Evolutionary conservation across 805 yeast genomes (phyloP).

Genomic region (Lachancea nothofagi): DNA sequence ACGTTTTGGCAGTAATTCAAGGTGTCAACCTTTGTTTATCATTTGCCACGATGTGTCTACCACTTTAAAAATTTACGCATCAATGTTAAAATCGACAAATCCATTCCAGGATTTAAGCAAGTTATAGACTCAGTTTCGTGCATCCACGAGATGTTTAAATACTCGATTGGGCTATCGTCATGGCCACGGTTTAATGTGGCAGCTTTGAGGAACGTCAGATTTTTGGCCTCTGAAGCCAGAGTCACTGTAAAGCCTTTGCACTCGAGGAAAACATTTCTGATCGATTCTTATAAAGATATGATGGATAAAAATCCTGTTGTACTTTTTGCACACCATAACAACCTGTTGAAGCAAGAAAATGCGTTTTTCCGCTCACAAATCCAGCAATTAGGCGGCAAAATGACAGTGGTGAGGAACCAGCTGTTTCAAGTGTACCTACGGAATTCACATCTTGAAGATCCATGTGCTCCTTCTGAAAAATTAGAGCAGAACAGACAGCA

Average conservation of each 20-base stretch:
- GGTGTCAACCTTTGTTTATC: no score
- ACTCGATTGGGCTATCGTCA: background rate
- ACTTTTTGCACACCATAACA: constrained; percentile 80
- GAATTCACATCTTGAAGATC: constrained; percentile 64
- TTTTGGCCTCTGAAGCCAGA: constrained; percentile 28
- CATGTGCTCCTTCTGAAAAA: constrained; percentile 53
- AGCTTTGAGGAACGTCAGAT: background rate
- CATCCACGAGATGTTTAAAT: constrained; percentile 1
- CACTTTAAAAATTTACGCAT: no score
- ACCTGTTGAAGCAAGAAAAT: constrained; percentile 65
- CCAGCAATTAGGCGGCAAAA: constrained; percentile 56
- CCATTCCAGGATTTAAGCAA: no score
- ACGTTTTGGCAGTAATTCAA: no score
- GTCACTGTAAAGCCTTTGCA: constrained; percentile 55
- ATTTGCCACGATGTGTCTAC: no score
- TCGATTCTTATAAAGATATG: constrained; percentile 72
- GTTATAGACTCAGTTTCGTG: no score
- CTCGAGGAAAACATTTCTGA: constrained; percentile 79
- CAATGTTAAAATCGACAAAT: no score
- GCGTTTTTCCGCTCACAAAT: constrained; percentile 57
- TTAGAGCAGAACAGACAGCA: constrained; percentile 44
- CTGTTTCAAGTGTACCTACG: constrained; percentile 73
- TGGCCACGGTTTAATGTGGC: background rate
- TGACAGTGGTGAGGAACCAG: constrained; percentile 62
- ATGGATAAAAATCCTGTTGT: constrained; percentile 65